Base-by-base conservation (phyloP, 345 rosid species). In the Murraya koenigii region DNA sequence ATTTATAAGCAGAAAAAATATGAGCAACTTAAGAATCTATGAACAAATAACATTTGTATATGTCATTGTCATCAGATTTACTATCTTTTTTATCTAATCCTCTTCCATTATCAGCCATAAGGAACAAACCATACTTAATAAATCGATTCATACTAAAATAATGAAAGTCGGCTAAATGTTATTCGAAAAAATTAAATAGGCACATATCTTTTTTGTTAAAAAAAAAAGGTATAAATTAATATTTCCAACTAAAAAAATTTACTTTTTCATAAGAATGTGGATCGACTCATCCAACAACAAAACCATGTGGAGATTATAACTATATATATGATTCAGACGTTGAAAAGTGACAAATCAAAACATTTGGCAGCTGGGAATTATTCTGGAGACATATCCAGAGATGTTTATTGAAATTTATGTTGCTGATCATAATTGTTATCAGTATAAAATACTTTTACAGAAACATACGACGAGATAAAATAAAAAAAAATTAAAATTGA, bases 261-360 rank as follows among this genome's bases (percentile, higher is more conserved):
- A 38, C 60, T 73, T 73, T 39, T 38, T 25, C 54, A 23, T 25
- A 25, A 59, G 25, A 59, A 38, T 5, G 56, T 73, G 76, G 66
- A 71, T 56, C 10, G 49, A 73, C 66, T 58, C 61, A 73, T 73
- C 76, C 54, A 58, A 8, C 55, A 17, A 14, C 54, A 36, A 60
- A 32, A 36, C 66, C 74, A 38, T 39, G 76, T 73, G 76, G 30
- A 23, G 15, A 25, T 1, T 23, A 32, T 5, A 36, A 30, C n/a
- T 38, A 30, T 32, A 52, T 38, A 30, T 32, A 52, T 54, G 30
- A 9, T 9, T 13, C 49, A 30, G 56, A 33, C 38, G 10, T 33
- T 32, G 19, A n/a, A 23, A 67, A 71, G 19, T 13, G n/a, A 55
- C 47, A 33, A 55, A 22, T 56, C 1, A 44, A 44, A 44, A 44